Percentiles rank a stretch among this genome's conserved stretches.
Conservation (phyloP, 257 asterid genomes). For the Solanum acaule region DNA sequence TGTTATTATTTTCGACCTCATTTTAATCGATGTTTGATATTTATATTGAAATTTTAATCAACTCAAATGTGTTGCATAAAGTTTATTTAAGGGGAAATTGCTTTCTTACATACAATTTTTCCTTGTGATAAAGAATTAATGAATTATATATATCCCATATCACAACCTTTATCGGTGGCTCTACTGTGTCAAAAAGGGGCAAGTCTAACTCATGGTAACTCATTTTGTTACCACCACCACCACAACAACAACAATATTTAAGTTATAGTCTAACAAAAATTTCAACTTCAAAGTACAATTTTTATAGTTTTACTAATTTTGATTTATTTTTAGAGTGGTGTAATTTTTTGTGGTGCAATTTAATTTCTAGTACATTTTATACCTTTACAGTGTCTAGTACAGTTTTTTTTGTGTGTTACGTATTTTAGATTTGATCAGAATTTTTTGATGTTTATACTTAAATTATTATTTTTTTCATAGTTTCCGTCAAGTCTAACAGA, state of each 20-base stretch:
- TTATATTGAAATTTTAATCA: not conserved
- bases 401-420: too few relatives aligned
- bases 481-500: too few relatives aligned
- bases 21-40: not conserved
- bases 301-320: not conserved
- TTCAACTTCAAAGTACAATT: too few relatives aligned
- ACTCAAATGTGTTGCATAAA: not conserved
- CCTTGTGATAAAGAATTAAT: not conserved
- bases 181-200: not conserved
- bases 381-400: too few relatives aligned
- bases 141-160: not conserved
- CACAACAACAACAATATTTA: too few relatives aligned
- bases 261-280: accelerated
- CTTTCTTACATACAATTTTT: not conserved
- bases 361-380: not conserved
- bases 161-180: not conserved
- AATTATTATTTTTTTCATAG: too few relatives aligned
- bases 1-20: not conserved
- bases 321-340: not conserved
- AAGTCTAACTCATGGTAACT: not conserved
- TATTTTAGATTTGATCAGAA: too few relatives aligned
- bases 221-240: not conserved
- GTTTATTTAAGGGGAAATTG: not conserved
- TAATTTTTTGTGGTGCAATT: not conserved
- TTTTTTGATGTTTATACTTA: accelerated